Evolutionary conservation across 495 filamentous ascomycete genomes (phyloP).

Genomic region (Aspergillus nanangensis): DNA sequence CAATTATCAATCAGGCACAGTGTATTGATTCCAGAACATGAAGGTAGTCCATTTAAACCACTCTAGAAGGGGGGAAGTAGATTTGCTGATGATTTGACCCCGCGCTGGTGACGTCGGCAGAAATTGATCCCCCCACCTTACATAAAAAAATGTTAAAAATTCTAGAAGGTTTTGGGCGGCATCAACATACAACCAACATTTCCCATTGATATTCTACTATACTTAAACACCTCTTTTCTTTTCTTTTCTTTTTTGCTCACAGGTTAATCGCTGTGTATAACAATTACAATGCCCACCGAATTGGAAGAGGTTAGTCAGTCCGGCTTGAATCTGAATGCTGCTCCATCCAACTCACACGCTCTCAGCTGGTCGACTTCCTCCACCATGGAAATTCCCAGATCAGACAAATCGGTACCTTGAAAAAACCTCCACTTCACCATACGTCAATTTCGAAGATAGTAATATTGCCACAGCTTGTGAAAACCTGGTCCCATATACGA

Average conservation of each 20-base stretch:
- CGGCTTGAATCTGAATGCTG: background rate
- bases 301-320: slow-evolving; percentile 65
- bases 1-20: no score
- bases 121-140: background rate
- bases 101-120: background rate
- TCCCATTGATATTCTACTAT: background rate
- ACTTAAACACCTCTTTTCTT: background rate
- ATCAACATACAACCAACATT: background rate
- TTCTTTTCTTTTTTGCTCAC: background rate
- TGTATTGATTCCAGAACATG: no score
- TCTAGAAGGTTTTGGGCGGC: background rate
- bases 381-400: slow-evolving; percentile 85
- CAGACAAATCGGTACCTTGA: slow-evolving; percentile 59
- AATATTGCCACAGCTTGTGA: slow-evolving; percentile 65
- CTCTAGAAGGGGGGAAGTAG: no score
- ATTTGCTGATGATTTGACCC: no score
- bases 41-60: no score
- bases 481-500: slow-evolving; percentile 80
- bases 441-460: background rate
- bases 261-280: no score
- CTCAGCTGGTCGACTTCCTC: slow-evolving; percentile 87
- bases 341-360: no score
- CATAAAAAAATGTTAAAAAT: background rate
- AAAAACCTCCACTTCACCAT: background rate
- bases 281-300: slow-evolving; percentile 72